phyloP scores from a whole-genome alignment of 1,284 basidiomycete genomes.

The Sparassis latifolia region DNA sequence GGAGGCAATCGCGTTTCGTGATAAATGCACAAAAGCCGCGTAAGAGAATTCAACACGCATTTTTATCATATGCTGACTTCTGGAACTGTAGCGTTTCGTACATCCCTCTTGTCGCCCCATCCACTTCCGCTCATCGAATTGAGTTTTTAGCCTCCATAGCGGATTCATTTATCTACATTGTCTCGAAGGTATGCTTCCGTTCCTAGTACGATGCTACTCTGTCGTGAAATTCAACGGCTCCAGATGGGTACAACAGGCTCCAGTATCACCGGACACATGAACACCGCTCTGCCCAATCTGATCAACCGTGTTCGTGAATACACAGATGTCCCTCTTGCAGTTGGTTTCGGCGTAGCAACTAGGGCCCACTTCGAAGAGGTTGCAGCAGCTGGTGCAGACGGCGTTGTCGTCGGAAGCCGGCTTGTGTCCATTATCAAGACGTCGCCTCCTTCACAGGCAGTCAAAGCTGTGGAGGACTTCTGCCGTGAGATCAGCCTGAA shows the following conservation, averaged over 20 bases:
- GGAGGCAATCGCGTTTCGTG: slow-evolving; percentile 87
- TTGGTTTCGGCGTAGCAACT: slow-evolving; percentile 96
- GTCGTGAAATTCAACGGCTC: not conserved
- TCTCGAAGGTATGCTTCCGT: slow-evolving; percentile 66
- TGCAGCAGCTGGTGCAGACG: slow-evolving; percentile 84
- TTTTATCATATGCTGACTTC: not conserved
- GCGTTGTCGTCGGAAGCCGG: slow-evolving; percentile 90
- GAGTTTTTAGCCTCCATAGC: slow-evolving; percentile 90
- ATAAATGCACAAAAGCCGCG: slow-evolving; percentile 79
- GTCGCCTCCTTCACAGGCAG: slow-evolving; percentile 45
- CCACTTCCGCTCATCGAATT: slow-evolving; percentile 83
- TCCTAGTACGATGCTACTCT: not conserved
- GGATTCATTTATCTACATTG: slow-evolving; percentile 96
- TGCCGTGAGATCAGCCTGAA: slow-evolving; percentile 67
- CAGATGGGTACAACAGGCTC: slow-evolving; percentile 99
- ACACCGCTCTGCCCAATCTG: slow-evolving; percentile 73
- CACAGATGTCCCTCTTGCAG: slow-evolving; percentile 81
- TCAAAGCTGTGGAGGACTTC: slow-evolving; percentile 66
- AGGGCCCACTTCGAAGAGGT: slow-evolving; percentile 87
- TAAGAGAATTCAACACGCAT: slow-evolving; percentile 31
- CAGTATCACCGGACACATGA: slow-evolving; percentile 67
- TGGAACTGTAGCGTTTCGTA: slow-evolving; percentile 78
- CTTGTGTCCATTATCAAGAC: slow-evolving; percentile 78
- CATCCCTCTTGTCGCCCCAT: slow-evolving; percentile 93
- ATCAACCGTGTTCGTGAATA: slow-evolving; percentile 68